Evolutionary conservation across 306 rosid species (phyloP), one percentile per base, ranked within the genome.

Genomic region (Fragaria vesca): DNA sequence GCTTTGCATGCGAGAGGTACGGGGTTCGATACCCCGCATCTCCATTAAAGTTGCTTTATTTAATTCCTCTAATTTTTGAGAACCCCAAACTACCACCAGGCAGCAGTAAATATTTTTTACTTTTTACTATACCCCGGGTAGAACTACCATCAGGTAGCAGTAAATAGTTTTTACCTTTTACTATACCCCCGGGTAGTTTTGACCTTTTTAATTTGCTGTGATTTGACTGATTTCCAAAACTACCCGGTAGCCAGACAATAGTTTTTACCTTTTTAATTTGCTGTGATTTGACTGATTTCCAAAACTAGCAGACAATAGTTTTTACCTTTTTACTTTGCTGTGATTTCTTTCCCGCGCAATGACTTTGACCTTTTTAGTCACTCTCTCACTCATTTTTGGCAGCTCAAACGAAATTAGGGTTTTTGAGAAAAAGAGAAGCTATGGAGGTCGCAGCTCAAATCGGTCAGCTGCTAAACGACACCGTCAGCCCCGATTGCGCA

Each of bases 311-410:
- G 67, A 13, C 13, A 12, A 1, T 61, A 1, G 2, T 8, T 65
- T 65, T 17, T 2, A 65, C 69, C 10, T 16, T 65, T 65, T 65
- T 12, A 28, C 9, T 62, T 28, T 32, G 34, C 34, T 1, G 67
- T 30, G 20, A 60, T 10, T 32, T 79, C 46, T 62, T 87, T 89
- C 96, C 96, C 89, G 96, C 96, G 89, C 89, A 84, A 82, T 42
- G 48, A 7, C 15, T 47, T 48, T 18, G 15, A 43, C 43, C 42
- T 62, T 30, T 42, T 28, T 62, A 61, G 15, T 20, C 15, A 38
- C 66, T 2, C 76, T 32, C 62, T n/a, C 13, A 20, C 50, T 73
- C 77, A 15, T 6, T 48, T 70, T 47, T 1, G 38, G 47, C 13
- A 24, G 68, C 67, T 40, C 36, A 20, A 47, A 73, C 10, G 65